Evolutionary conservation across 2,329 filamentous ascomycete genomes (phyloP), one percentile per base, ranked within the genome.

Genomic region (Aspergillus japonicus): DNA sequence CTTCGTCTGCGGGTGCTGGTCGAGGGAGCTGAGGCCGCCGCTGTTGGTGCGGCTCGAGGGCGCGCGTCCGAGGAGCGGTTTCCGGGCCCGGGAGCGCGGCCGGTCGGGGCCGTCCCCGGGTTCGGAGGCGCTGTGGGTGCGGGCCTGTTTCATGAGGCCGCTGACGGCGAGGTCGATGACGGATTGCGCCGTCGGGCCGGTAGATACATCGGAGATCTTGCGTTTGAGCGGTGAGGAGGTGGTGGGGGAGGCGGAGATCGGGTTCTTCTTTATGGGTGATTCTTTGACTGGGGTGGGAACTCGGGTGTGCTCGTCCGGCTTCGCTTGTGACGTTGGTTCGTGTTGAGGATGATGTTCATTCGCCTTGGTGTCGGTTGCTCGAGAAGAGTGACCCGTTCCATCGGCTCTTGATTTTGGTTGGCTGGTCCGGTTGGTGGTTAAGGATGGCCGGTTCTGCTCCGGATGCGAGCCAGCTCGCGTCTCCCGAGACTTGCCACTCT

Each of bases 41-140:
- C 23, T 50, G 10, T n/a, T 57, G 10, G 68, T 66, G 24, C 68
- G 67, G 12, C 62, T 55, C 42, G 77, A 80, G 48, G 74, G 68
- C 12, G 77, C 78, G 54, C 78, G 72, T 33, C 78, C 78, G 11
- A 80, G 66, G 24, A 80, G 73, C 11, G 74, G 73, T 62, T 71
- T 76, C 62, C 74, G 67, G 58, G 67, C 65, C 31, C 69, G 63
- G 24, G 66, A 62, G 54, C 68, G 66, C 21, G 42, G 57, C 12
- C 60, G 62, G 29, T 70, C 59, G 29, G 66, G 61, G 29, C 61
- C 62, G 33, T 68, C 65, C 31, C 63, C 54, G 29, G 64, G 21
- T 5, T 69, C 67, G 4, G 65, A 63, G 23, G 66, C 58, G 19
- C 70, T 62, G 52, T 69, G 68, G 26, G 68, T 70, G 42, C 75